Base-by-base conservation (phyloP, 2,329 filamentous ascomycete species). In the Cyclaneusma minus region DNA sequence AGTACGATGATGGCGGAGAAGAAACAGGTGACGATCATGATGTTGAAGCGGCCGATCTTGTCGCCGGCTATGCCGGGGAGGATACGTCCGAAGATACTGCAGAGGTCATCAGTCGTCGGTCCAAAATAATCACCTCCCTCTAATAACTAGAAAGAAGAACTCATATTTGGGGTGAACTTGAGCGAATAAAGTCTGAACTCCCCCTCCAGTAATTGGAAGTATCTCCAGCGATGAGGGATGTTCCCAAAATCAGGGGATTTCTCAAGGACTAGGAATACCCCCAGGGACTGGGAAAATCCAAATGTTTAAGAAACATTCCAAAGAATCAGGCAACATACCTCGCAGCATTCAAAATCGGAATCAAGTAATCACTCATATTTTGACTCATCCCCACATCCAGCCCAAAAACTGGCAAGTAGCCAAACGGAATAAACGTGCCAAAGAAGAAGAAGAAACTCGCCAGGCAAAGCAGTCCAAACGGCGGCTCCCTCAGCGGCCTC, bases 11-110 rank as follows among this genome's bases (percentile, higher is more conserved):
- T 52, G 3, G 44, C 41, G 8, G 60, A 55, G 31, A 58, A 38
- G 7, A 45, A 47, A 5, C 54, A 55, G 29, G 62, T 54, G 10
- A 60, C 44, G 27, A 62, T 59, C 39, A 70, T 55, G 16, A 59
- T 49, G 38, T 69, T 69, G 49, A 59, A 67, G 4, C 56, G 55
- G 4, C 65, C 67, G 10, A 63, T 32, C 32, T 55, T 55, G 39
- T 72, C 66, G 6, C 56, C 65, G 6, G 67, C 31, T 13, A 58
- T 56, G 5, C 64, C 63, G 2, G 65, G 63, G 2, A 70, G 42
- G 14, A 64, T 60, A 20, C 67, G 60, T 4, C 67, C 67, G 31
- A 69, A 62, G 25, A 69, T 52, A 30, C 58, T 54, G 10, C 5
- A 11, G 12, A 13, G 15, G 11, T 42, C n/a, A n/a, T n/a, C n/a